Percentiles rank a stretch among this genome's conserved stretches.
Evolutionary conservation across 2,329 filamentous ascomycete genomes (phyloP).

Genomic region (Nigrospora osmanthi): DNA sequence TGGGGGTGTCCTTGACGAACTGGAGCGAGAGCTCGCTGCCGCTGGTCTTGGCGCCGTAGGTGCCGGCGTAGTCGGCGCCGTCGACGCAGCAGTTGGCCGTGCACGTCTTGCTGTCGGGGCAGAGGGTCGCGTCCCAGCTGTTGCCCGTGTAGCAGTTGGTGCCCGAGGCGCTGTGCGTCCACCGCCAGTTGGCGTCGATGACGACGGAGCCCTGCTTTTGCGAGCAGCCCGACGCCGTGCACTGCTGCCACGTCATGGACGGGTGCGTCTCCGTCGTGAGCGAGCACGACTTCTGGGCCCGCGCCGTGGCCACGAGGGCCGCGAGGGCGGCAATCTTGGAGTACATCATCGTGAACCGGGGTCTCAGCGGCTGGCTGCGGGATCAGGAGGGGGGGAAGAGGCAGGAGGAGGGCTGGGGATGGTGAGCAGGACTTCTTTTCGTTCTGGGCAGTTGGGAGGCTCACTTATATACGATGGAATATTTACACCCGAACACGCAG

Average conservation of each 20-base stretch:
- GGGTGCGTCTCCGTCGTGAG: conserved; percentile 34
- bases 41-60: conserved; percentile 37
- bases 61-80: conserved; percentile 33
- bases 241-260: conserved; percentile 34
- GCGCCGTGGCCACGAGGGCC: conserved; percentile 27
- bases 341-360: conserved; percentile 9
- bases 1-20: conserved; percentile 39
- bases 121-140: conserved; percentile 22
- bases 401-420: no score
- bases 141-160: conserved; percentile 42
- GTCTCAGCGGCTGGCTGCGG: neutral
- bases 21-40: conserved; percentile 37
- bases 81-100: conserved; percentile 33
- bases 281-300: conserved; percentile 34
- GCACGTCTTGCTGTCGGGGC: conserved; percentile 27
- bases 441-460: no score
- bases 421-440: no score
- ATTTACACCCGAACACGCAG: no score
- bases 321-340: conserved; percentile 20
- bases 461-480: no score
- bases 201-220: conserved; percentile 32
- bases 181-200: conserved; percentile 44
- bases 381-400: neutral
- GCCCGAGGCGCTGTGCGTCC: conserved; percentile 31
- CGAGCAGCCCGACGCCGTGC: conserved; percentile 32